Evolutionary conservation across 2,329 filamentous ascomycete genomes (phyloP), one percentile per base, ranked within the genome.

Genomic region (Fusarium nurragi): DNA sequence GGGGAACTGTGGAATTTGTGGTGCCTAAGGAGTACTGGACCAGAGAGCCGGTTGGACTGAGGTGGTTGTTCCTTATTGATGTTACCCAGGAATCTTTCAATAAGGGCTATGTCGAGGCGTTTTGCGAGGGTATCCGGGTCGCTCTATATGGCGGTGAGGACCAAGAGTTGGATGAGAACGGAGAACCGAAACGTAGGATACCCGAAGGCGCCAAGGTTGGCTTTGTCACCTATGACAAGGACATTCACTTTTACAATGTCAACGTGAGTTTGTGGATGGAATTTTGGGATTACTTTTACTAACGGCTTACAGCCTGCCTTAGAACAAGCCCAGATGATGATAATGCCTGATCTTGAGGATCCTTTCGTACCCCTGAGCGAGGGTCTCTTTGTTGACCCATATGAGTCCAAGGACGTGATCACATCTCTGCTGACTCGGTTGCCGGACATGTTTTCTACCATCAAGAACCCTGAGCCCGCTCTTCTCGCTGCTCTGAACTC

Each of bases 11-110:
- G 41, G 95, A 99, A 75, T 99, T 97, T 75, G 84, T 95, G 60
- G 96, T 99, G 14, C 95, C 95, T 16, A 98, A 97, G 80, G 95
- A 99, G 79, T 99, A 99, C 79, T 99, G 94, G 92, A 94, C 93
- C 22, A 95, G 94, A 77, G 90, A 96, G 75, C 95, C 95, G 1
- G 91, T 95, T 14, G 93, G 92, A 22, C 77, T 98, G 71, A 88
- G 90, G 59, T 97, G 90, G 86, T 81, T 99, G 12, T 99, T 99
- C 77, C 77, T 97, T 64, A 91, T 99, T 55, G 95, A 99, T 77
- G 93, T 96, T 37, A 95, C 92, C 6, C 92, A 96, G 69, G 94
- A 97, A 77, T 88, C 94, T 2, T 90, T 91, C 65, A 96, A 94
- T 75, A 93, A 93, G 75, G 94, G 94, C 0, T 97, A 96, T 74